Evolutionary conservation across 345 rosid genomes (phyloP), one percentile per base, ranked within the genome.

Genomic region (Noccaea bulbosa): DNA sequence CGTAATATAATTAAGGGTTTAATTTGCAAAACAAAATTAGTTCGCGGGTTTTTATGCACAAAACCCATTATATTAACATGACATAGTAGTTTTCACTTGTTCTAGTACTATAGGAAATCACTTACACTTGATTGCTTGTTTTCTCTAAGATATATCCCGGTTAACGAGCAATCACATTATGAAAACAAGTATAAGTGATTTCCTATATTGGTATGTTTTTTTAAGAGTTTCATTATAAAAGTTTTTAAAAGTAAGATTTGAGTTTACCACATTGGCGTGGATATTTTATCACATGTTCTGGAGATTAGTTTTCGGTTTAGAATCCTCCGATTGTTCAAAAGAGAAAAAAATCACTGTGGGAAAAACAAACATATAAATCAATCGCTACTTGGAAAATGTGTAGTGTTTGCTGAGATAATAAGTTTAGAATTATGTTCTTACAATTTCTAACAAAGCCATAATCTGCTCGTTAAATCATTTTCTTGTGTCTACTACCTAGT

Each of bases 371-470:
- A 44, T 61, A 61, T 44, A 62, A 30, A 30, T 15, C 39, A 62
- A 44, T 15, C 16, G 30, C 47, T 20, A 32, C 71, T 67, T 53
- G 4, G 20, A 11, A 47, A 52, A 40, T 65, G 59, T 20, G 4
- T 12, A 54, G 24, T 56, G 15, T 6, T 48, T 38, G 41, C 37
- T 58, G 73, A 69, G 24, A 48, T 20, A 69, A 34, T 17, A 35
- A 32, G 16, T 47, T 41, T 58, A n/a, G 14, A 46, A 34, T n/a
- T 10, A 3, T 6, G 17, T 37, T 48, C 8, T 12, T 47, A 48
- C 35, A 14, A 15, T 5, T 10, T 58, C 32, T 14, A 48, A 55
- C 32, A 10, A 48, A 55, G 17, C 15, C 47, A 22, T 41, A 69
- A 11, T 34, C 45, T 57, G 65, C 22, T 70, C 39, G 16, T 41